Base-by-base conservation (phyloP, 495 filamentous ascomycete genomes). In the Penicillium simplicissimum region DNA sequence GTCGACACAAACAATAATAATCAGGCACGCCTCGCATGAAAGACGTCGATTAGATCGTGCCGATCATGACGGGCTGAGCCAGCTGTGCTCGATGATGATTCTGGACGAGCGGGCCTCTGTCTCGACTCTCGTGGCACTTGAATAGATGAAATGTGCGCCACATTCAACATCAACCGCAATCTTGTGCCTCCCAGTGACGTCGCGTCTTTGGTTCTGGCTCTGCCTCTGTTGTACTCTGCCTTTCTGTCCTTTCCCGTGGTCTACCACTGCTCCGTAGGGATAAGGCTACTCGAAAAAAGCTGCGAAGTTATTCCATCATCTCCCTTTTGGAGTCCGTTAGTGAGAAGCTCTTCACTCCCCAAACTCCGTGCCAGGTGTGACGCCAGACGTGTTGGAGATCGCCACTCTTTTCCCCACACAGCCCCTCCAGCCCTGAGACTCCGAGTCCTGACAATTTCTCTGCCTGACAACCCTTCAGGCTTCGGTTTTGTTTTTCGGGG, bases 71-170 rank as follows among this genome's bases (percentile, higher is more conserved):
- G 58, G 37, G 48, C 13, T 40, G 15, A 17, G 21, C 8, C 15
- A 31, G 28, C 28, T 7, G 6, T 0, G 4, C 28, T 31, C 28
- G 28, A 31, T 31, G 28, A 31, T 31, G 28, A 3, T 31, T 31
- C 28, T 31, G 28, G 6, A 31, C 28, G 23, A 14, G 28, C 19
- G 15, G 28, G 21, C 45, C 33, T 19, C 21, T 15, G n/a, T 28
- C 47, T n/a, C n/a, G n/a, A n/a, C n/a, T n/a, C n/a, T 34, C 48
- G 64, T 62, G 60, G 47, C 57, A 66, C 64, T 48, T 55, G 42
- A 66, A 60, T 62, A 62, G 42, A 62, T 62, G 60, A 66, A 62
- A n/a, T 34, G 31, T 49, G 57, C 57, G 60, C 64, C 64, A 66
- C 64, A 66, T 53, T 53, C 33, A 53, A 36, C 51, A 53, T 33